Base-by-base conservation (phyloP, 805 yeast species). In the Pichia cephalocereana region DNA sequence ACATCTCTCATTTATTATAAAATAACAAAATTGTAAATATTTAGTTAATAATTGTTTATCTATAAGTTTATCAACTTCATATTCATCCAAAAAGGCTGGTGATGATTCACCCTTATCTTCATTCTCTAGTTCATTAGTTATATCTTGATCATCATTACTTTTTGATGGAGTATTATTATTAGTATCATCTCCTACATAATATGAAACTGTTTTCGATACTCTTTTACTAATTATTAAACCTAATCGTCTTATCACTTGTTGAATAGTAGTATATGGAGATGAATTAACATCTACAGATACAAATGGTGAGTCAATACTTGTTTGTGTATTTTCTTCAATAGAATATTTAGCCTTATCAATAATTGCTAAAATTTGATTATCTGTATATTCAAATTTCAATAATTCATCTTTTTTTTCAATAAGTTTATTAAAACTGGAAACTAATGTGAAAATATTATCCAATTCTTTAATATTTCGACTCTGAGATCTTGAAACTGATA, bases 11-110 rank as follows among this genome's bases (percentile, higher is more conserved):
- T 58, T 60, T 8, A 67, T 61, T 44, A 55, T 46, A 23, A 48
- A 34, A 45, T 67, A 67, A 41, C 63, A 53, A 41, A 59, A 58
- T 14, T 53, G 51, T n/a, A 65, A 51, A 42, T 61, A 65, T 18
- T 47, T 48, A 18, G 61, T 61, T 27, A 58, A 46, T n/a, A 57
- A 42, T 42, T 55, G 54, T 26, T 45, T 46, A 43, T 52, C 53
- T 15, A 50, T 44, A 4, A 56, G 26, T 19, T 52, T 52, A 12
- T 49, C 38, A 23, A 58, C 44, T n/a, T 48, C 41, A 6, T 44
- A 17, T 8, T 39, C 32, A 30, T 47, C 36, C 18, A 17, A 37
- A 3, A 32, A 37, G 4, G 17, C 45, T 26, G 31, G 5, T 30
- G 23, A 19, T 19, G 4, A 3, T n/a, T n/a, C n/a, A n/a, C n/a